These are phyloP conservation scores for Abelmoschus esculentus DNA, from an alignment of 345 rosid species.

Conservation along the genomic window DNA sequence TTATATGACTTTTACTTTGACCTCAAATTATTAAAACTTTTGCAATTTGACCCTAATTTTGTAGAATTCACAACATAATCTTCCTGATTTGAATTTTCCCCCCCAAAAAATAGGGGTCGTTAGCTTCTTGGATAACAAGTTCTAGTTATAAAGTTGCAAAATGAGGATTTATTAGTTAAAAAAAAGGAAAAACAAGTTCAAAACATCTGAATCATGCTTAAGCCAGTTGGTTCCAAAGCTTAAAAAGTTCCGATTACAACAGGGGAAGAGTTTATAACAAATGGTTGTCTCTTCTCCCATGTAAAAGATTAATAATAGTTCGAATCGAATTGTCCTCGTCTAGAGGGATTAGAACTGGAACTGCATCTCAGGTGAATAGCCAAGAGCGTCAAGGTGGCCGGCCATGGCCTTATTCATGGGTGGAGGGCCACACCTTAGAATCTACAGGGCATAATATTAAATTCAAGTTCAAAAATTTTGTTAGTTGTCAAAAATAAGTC, in stretches of 20 bases:
- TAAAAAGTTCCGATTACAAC: background rate
- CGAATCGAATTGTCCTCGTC: background rate
- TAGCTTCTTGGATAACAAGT: too few species aligned
- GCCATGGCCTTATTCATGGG: slow-evolving; percentile 99
- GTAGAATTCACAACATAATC: too few species aligned
- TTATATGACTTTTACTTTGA: too few species aligned
- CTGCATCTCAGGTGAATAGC: slow-evolving; percentile 73
- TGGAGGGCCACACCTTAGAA: slow-evolving; percentile 92
- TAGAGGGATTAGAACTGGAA: slow-evolving; percentile 69
- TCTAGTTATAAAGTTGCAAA: too few species aligned
- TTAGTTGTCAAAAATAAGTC: background rate
- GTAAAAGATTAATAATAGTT: slow-evolving; percentile 16
- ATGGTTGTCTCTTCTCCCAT: slow-evolving; percentile 4
- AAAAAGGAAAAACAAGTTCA: background rate
- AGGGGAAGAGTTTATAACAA: background rate
- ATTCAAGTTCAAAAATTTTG: background rate
- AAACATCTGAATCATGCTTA: background rate
- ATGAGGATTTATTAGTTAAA: too few species aligned
- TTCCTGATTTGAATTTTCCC: too few species aligned
- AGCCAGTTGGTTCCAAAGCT: background rate
- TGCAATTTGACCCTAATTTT: too few species aligned
- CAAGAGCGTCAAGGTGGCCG: slow-evolving; percentile 73
- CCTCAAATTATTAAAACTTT: too few species aligned
- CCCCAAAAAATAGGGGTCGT: too few species aligned
- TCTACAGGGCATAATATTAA: slow-evolving; percentile 29